Evolutionary conservation across 371 early-diverging fungal species (phyloP).

Genomic region (Parasitella parasitica): DNA sequence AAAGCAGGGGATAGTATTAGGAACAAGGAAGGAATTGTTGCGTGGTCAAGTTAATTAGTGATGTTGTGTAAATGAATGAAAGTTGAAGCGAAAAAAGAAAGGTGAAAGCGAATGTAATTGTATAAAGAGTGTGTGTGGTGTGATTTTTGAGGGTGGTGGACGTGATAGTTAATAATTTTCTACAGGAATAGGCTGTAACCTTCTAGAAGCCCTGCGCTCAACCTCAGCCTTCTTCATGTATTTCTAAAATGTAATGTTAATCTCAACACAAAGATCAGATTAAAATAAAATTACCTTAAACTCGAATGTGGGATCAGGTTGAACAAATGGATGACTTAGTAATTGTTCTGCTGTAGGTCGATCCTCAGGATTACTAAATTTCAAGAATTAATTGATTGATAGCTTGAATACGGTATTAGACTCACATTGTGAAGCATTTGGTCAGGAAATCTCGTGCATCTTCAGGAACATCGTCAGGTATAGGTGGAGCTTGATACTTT

Average conservation of each 20-base stretch:
- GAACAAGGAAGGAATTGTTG: background rate
- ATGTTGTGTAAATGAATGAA: background rate
- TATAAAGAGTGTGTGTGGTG: background rate
- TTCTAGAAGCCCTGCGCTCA: conserved; percentile 25
- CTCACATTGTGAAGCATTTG: conserved; percentile 73
- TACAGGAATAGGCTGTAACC: conserved; percentile 8
- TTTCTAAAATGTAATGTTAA: conserved; percentile 11
- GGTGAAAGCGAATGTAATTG: background rate
- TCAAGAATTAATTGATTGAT: background rate
- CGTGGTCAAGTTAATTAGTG: background rate
- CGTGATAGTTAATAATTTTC: conserved; percentile 5
- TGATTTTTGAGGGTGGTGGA: background rate
- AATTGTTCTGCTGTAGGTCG: conserved; percentile 72
- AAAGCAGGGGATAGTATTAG: background rate
- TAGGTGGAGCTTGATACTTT: conserved; percentile 75
- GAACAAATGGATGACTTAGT: conserved; percentile 54
- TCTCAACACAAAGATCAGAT: background rate
- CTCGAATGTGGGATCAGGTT: conserved; percentile 54
- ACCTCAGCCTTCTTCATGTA: conserved; percentile 29
- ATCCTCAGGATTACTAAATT: conserved; percentile 53
- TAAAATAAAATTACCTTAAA: conserved; percentile 45
- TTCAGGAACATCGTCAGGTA: conserved; percentile 70
- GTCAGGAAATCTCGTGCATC: conserved; percentile 76
- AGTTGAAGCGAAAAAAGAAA: background rate
- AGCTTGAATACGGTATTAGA: background rate